Conservation (phyloP, 495 filamentous ascomycete species). For the Penicillium arizonense region DNA sequence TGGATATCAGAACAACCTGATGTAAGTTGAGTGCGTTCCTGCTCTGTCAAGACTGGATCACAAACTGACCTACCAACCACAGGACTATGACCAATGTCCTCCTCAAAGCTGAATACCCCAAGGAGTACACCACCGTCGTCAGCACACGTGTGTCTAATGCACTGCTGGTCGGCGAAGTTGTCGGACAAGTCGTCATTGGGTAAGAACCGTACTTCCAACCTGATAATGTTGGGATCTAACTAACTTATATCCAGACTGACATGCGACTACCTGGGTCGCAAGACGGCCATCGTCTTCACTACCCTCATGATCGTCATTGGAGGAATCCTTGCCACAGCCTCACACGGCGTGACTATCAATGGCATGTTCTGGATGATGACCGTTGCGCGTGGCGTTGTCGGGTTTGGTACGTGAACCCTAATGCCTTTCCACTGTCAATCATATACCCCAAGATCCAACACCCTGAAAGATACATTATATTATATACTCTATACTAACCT, state of each 20-base stretch:
- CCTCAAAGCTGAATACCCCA: conserved; percentile 44
- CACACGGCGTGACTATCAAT: conserved; percentile 42
- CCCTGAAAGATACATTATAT: not conserved
- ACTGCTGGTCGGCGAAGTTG: conserved; percentile 51
- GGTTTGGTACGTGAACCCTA: conserved; percentile 33
- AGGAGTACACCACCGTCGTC: conserved; percentile 41
- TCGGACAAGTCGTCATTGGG: conserved; percentile 52
- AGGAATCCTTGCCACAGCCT: conserved; percentile 49
- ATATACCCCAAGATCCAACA: too few species aligned
- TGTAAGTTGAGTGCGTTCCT: conserved; percentile 19
- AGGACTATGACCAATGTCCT: conserved; percentile 53
- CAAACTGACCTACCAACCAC: not conserved
- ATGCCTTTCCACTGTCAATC: too few species aligned
- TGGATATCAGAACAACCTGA: conserved; percentile 55
- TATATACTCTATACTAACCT: not conserved
- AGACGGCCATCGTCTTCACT: conserved; percentile 49
- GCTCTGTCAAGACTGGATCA: not conserved
- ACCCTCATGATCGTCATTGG: conserved; percentile 53
- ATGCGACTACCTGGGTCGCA: conserved; percentile 54
- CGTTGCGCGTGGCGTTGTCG: conserved; percentile 45
- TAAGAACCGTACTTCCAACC: conserved; percentile 1
- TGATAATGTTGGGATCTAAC: not conserved
- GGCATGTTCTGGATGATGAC: conserved; percentile 58
- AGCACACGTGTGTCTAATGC: conserved; percentile 53
- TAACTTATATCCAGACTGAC: conserved; percentile 27